These are phyloP conservation scores for Didymella lethalis DNA, from an alignment of 2,329 filamentous ascomycete species.

Conservation along the genomic window DNA sequence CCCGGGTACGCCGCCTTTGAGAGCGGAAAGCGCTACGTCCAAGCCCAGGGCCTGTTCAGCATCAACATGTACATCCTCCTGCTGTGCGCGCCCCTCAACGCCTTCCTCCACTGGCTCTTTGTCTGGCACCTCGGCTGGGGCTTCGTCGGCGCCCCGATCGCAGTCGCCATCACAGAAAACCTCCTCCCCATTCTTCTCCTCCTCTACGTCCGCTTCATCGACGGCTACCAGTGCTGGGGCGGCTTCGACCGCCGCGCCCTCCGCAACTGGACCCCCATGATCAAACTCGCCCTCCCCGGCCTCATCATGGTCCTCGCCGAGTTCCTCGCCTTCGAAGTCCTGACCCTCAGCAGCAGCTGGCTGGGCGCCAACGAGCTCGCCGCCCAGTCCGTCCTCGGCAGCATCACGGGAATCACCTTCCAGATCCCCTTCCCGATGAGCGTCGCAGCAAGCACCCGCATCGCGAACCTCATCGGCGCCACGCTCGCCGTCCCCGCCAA, in stretches of 20 bases:
- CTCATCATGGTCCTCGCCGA: constrained; percentile 95
- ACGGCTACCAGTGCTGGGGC: constrained; percentile 80
- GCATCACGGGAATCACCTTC: constrained; percentile 80
- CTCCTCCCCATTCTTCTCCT: constrained; percentile 76
- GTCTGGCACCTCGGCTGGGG: constrained; percentile 67
- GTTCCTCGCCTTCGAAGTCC: constrained; percentile 89
- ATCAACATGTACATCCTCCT: constrained; percentile 84
- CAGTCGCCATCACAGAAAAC: constrained; percentile 77
- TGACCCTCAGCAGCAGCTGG: constrained; percentile 82
- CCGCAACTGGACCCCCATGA: constrained; percentile 82
- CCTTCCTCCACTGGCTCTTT: constrained; percentile 79
- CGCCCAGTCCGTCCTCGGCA: constrained; percentile 85
- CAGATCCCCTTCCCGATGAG: constrained; percentile 92
- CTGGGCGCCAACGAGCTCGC: constrained; percentile 82
- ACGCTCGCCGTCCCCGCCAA: constrained; percentile 81
- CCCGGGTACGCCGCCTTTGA: constrained; percentile 81
- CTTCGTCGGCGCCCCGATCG: constrained; percentile 82
- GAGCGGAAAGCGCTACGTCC: constrained; percentile 82
- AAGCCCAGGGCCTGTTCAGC: constrained; percentile 86
- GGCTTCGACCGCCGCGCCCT: constrained; percentile 76
- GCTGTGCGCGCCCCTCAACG: constrained; percentile 82
- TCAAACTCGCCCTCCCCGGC: constrained; percentile 84
- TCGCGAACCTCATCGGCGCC: constrained; percentile 92
- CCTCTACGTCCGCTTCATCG: constrained; percentile 75
- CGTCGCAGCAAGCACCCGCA: constrained; percentile 85